Percentiles rank a stretch among this genome's conserved stretches.
Evolutionary conservation across 345 rosid species (phyloP).

Genomic region (Sisymbrium irio): DNA sequence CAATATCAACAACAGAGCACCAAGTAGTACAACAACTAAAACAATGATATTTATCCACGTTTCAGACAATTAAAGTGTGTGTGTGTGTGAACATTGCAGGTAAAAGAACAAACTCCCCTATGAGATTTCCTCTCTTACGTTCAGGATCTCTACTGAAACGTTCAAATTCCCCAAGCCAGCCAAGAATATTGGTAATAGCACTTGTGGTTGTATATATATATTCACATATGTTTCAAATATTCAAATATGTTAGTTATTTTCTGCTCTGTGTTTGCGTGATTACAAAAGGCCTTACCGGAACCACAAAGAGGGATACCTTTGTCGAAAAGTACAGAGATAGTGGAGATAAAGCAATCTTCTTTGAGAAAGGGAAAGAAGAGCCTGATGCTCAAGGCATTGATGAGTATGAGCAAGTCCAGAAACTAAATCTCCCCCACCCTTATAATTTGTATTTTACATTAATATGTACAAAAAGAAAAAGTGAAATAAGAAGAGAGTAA

Average conservation of each 20-base stretch:
- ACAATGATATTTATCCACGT: not conserved
- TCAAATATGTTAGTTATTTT: conserved; percentile 29
- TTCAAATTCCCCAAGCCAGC: conserved; percentile 47
- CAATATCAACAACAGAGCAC: conserved; percentile 30
- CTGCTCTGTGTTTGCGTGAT: not conserved
- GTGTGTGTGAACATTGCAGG: conserved; percentile 36
- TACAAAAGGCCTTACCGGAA: conserved; percentile 34
- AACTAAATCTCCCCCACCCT: conserved; percentile 5
- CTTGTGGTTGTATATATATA: not conserved
- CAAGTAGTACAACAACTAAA: conserved; percentile 36
- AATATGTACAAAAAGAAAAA: not conserved
- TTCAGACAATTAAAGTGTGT: not conserved
- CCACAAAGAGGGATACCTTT: conserved; percentile 49
- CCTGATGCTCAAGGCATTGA: conserved; percentile 56
- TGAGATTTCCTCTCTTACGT: conserved; percentile 42
- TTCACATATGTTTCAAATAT: not conserved
- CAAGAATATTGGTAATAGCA: conserved; percentile 38
- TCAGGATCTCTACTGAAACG: conserved; percentile 51
- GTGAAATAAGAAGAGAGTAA: not conserved
- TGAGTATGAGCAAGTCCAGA: conserved; percentile 59
- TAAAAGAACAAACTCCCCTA: conserved; percentile 52
- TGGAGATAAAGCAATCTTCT: conserved; percentile 53
- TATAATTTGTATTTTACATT: not conserved
- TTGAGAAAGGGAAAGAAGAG: conserved; percentile 30
- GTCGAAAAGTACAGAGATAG: conserved; percentile 37